Percentiles rank a stretch among this genome's conserved stretches.
phyloP scores from a whole-genome alignment of 225 moss, liverwort and hornwort genomes.

The Antitrichia curtipendula region DNA sequence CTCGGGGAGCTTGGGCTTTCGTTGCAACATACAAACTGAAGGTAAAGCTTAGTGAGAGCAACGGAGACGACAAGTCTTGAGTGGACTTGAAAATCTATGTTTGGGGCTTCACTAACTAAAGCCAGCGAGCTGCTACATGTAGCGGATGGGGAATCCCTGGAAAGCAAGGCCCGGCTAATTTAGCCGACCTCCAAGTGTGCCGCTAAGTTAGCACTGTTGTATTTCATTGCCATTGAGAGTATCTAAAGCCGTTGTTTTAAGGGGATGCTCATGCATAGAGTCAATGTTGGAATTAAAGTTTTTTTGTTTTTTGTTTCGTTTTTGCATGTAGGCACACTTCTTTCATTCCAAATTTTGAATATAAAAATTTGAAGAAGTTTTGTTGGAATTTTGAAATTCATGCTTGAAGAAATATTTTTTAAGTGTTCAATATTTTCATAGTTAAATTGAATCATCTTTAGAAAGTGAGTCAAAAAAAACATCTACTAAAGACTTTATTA shows the following conservation, averaged over 20 bases:
- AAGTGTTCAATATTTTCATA: not conserved
- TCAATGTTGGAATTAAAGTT: not conserved
- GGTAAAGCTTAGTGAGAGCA: not conserved
- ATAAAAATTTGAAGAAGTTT: not conserved
- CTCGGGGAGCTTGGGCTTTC: constrained; percentile 1
- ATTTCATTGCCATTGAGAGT: not conserved
- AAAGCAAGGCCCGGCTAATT: not conserved
- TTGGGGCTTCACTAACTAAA: not conserved
- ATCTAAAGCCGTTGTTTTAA: no score
- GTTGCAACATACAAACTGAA: not conserved
- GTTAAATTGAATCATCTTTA: not conserved
- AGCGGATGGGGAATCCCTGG: not conserved
- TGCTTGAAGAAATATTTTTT: not conserved
- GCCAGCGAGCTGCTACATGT: not conserved
- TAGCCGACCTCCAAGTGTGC: not conserved
- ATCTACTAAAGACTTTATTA: not conserved
- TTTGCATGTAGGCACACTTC: not conserved
- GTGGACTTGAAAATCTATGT: not conserved
- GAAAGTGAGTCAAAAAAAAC: not conserved
- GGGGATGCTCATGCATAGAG: not conserved
- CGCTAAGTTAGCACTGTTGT: not conserved
- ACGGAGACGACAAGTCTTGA: not conserved
- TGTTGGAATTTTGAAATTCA: not conserved
- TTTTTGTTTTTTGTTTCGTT: not conserved
- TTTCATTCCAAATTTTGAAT: not conserved